phyloP scores from a whole-genome alignment of 345 rosid species.

The Sonneratia caseolaris region DNA sequence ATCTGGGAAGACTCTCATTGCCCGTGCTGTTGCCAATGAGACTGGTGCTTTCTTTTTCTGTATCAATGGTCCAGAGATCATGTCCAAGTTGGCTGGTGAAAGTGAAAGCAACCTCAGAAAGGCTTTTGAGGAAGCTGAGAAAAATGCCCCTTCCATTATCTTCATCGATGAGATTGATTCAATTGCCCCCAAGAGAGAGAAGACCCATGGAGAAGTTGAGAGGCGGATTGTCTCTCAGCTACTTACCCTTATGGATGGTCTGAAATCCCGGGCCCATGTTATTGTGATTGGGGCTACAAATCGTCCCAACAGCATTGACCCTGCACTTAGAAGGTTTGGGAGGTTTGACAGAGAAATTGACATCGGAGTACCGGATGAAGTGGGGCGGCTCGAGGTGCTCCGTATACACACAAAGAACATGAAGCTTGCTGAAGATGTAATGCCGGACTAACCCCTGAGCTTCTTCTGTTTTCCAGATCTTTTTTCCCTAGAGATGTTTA shows the following conservation, averaged over 20 bases:
- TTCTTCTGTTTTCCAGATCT: neutral
- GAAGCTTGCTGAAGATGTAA: slow-evolving; percentile 93
- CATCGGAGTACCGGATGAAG: slow-evolving; percentile 93
- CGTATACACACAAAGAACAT: slow-evolving; percentile 96
- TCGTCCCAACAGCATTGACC: slow-evolving; percentile 93
- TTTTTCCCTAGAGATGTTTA: neutral
- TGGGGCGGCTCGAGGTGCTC: slow-evolving; percentile 98
- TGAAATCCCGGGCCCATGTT: slow-evolving; percentile 82
- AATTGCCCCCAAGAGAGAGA: slow-evolving; percentile 94
- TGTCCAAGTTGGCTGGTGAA: slow-evolving; percentile 96
- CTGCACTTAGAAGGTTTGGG: slow-evolving; percentile 90
- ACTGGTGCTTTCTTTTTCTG: slow-evolving; percentile 97
- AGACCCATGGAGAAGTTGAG: slow-evolving; percentile 94
- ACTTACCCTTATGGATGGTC: slow-evolving; percentile 91
- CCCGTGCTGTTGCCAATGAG: slow-evolving; percentile 93
- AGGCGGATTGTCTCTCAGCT: slow-evolving; percentile 97
- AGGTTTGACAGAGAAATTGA: slow-evolving; percentile 92
- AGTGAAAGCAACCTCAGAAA: slow-evolving; percentile 97
- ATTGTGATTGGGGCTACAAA: slow-evolving; percentile 98
- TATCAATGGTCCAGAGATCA: slow-evolving; percentile 92
- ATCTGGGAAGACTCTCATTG: slow-evolving; percentile 83
- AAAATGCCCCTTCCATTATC: slow-evolving; percentile 94
- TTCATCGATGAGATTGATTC: slow-evolving; percentile 92
- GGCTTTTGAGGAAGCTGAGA: slow-evolving; percentile 96
- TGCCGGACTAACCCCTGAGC: slow-evolving; percentile 1